Evolutionary conservation across 805 yeast species (phyloP).

Genomic region (Starmerella roubikii): DNA sequence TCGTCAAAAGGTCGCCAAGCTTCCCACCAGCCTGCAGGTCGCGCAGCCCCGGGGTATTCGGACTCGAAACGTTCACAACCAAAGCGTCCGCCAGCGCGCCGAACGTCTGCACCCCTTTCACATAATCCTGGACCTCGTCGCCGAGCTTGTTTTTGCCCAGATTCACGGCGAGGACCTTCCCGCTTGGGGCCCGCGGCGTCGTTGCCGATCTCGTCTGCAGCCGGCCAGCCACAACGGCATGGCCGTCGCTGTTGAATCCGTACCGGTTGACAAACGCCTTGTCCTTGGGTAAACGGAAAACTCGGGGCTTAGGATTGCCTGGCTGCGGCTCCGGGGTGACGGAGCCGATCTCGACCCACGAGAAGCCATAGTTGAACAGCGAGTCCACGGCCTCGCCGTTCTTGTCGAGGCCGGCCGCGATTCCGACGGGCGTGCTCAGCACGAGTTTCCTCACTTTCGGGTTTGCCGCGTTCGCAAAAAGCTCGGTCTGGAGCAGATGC

Average conservation of each 20-base stretch:
- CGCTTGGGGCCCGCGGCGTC: not conserved
- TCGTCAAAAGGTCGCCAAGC: constrained; percentile 49
- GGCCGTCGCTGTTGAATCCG: constrained; percentile 90
- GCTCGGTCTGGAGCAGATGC: constrained; percentile 20
- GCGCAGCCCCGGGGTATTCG: constrained; percentile 91
- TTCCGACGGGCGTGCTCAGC: constrained; percentile 67
- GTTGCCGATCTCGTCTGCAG: constrained; percentile 39
- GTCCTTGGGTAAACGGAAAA: constrained; percentile 72
- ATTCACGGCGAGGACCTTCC: constrained; percentile 56
- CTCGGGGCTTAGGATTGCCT: constrained; percentile 88
- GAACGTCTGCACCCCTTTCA: constrained; percentile 66
- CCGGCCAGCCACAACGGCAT: constrained; percentile 54
- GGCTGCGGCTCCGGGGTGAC: constrained; percentile 88
- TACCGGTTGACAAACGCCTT: constrained; percentile 88
- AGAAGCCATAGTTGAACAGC: constrained; percentile 63
- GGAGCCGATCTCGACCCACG: constrained; percentile 86
- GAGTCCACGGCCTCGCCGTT: constrained; percentile 84
- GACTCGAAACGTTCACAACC: constrained; percentile 84
- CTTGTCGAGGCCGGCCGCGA: constrained; percentile 94
- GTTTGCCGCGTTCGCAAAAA: constrained; percentile 15
- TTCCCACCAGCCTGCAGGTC: constrained; percentile 68
- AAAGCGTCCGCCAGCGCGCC: constrained; percentile 80
- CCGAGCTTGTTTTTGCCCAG: constrained; percentile 88
- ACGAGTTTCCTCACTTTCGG: constrained; percentile 24
- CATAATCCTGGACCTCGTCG: constrained; percentile 77